Conservation (phyloP, 2,329 filamentous ascomycete species). For the Verticillium isaacii region DNA sequence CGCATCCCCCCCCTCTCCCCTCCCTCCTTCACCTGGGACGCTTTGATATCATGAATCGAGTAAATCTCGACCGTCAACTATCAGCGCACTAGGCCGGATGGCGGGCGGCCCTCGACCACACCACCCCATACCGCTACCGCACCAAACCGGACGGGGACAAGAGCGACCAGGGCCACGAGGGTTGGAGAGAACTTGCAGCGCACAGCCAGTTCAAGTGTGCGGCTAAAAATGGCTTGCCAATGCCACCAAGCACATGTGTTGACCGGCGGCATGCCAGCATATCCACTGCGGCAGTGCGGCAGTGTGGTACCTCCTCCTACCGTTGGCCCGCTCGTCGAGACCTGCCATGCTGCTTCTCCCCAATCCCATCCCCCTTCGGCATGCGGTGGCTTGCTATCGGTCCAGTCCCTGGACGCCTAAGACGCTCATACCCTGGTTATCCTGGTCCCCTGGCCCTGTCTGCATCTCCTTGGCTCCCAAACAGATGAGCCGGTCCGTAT, state of each 20-base stretch:
- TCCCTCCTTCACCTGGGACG: neutral
- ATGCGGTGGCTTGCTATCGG: conserved; percentile 12
- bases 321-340: conserved; percentile 5
- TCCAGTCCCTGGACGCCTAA: conserved; percentile 10
- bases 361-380: conserved; percentile 12
- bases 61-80: neutral
- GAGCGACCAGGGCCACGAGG: neutral
- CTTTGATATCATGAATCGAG: neutral
- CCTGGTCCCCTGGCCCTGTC: conserved; percentile 10
- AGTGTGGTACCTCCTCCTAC: neutral
- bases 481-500: conserved; percentile 14
- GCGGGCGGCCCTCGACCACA: neutral
- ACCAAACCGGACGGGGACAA: neutral
- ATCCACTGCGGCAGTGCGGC: neutral
- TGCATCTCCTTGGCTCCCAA: conserved; percentile 11
- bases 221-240: neutral
- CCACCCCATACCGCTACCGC: neutral
- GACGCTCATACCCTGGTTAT: conserved; percentile 4
- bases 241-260: neutral
- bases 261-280: neutral
- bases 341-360: conserved; percentile 6
- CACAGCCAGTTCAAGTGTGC: neutral
- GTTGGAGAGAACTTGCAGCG: neutral
- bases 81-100: neutral
- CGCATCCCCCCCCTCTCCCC: neutral